Percentiles rank a stretch among this genome's conserved stretches.
Conservation (phyloP, 202 grass and related monocot species). For the Brachypodium distachyon region DNA sequence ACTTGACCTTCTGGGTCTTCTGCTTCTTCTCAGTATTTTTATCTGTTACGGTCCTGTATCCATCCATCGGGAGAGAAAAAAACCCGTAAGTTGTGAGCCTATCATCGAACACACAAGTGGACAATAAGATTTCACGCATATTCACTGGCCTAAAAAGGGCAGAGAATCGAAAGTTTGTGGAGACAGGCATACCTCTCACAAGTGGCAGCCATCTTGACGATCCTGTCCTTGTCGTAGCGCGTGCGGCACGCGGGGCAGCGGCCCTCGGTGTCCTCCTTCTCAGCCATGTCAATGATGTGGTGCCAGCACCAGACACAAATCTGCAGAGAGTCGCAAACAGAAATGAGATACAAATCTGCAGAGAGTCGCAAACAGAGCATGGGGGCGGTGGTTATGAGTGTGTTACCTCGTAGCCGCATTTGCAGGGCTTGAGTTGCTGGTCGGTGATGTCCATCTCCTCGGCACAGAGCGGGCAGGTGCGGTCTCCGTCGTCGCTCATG, state of each 20-base stretch:
- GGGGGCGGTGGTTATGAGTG: neutral
- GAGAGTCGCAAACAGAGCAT: neutral
- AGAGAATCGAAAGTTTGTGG: neutral
- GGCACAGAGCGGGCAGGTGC: constrained; percentile 87
- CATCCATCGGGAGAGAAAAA: constrained; percentile 21
- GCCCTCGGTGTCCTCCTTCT: constrained; percentile 95
- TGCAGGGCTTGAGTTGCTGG: constrained; percentile 94
- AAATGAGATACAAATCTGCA: constrained; percentile 77
- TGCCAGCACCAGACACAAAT: constrained; percentile 99
- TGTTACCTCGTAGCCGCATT: constrained; percentile 84
- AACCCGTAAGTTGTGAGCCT: neutral
- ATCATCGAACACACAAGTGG: neutral
- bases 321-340: constrained; percentile 18
- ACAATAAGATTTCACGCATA: neutral
- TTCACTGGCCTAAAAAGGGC: neutral
- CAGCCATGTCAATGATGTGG: constrained; percentile 95
- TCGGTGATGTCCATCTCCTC: constrained; percentile 99
- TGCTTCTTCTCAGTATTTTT: constrained; percentile 77
- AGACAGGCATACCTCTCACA: constrained; percentile 55
- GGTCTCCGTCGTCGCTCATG: constrained; percentile 94
- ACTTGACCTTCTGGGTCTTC: constrained; percentile 73
- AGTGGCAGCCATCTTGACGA: constrained; percentile 79
- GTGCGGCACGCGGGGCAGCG: constrained; percentile 90
- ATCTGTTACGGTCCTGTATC: constrained; percentile 61
- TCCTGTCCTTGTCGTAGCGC: constrained; percentile 86